These are phyloP conservation scores for Pleomassaria siparia DNA, from an alignment of 2,329 filamentous ascomycete genomes.

Conservation along the genomic window DNA sequence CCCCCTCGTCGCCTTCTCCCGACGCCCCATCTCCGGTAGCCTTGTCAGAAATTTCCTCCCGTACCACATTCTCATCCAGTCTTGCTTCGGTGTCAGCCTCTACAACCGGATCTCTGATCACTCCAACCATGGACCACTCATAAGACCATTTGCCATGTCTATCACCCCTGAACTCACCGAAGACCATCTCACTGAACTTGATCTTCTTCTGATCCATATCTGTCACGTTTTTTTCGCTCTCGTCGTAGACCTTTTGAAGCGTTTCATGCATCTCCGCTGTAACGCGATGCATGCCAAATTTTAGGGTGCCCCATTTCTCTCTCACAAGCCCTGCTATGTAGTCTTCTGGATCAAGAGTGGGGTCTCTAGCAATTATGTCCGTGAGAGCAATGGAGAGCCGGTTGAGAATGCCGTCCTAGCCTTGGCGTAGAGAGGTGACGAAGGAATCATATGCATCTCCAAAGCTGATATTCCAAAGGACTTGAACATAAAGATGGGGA, in stretches of 20 bases:
- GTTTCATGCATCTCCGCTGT: neutral
- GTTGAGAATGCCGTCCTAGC: slow-evolving; percentile 3
- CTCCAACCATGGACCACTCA: too few species aligned
- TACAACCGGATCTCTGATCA: too few species aligned
- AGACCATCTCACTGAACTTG: neutral
- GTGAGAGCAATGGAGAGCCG: slow-evolving; percentile 2
- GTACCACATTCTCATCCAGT: too few species aligned
- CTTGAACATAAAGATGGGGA: neutral
- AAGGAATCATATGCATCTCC: neutral
- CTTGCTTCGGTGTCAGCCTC: too few species aligned
- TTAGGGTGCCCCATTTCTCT: slow-evolving; percentile 3
- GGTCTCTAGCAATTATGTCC: slow-evolving; percentile 1
- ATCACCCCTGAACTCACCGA: too few species aligned
- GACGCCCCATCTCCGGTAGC: too few species aligned
- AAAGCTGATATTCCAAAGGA: neutral
- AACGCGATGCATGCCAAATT: neutral
- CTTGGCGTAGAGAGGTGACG: neutral
- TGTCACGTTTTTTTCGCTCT: slow-evolving; percentile 1
- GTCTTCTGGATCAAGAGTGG: neutral
- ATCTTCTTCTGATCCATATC: neutral
- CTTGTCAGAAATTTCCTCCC: too few species aligned
- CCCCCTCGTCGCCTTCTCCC: too few species aligned
- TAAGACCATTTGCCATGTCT: too few species aligned
- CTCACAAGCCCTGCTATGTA: neutral
- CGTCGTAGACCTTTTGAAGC: neutral